Percentiles rank a stretch among this genome's conserved stretches.
phyloP scores from a whole-genome alignment of 257 asterid species.

The Thymus quinquecostatus region DNA sequence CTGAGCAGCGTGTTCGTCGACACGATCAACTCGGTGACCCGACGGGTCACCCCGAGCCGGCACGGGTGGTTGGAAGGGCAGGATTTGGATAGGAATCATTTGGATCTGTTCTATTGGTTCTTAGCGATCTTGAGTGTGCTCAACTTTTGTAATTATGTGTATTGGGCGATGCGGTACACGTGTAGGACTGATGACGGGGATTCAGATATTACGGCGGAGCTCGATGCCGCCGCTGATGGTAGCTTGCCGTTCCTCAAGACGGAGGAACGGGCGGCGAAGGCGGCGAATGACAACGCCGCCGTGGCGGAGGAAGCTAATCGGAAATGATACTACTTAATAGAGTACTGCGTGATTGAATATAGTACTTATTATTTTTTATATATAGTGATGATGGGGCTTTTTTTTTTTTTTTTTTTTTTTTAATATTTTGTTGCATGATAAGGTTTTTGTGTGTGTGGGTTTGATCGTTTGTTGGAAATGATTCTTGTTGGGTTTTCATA shows the following conservation, averaged over 20 bases:
- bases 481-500: neutral
- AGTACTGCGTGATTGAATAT: neutral
- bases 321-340: slow-evolving; percentile 26
- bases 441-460: neutral
- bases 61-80: slow-evolving; percentile 73
- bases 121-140: slow-evolving; percentile 68
- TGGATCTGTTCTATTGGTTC: slow-evolving; percentile 76
- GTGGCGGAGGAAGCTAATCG: slow-evolving; percentile 33
- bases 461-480: neutral
- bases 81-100: slow-evolving; percentile 53
- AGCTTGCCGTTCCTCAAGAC: slow-evolving; percentile 35
- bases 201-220: neutral
- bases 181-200: slow-evolving; percentile 48
- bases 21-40: slow-evolving; percentile 52
- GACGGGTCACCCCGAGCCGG: slow-evolving; percentile 41
- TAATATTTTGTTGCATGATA: neutral
- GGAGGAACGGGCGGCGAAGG: slow-evolving; percentile 34
- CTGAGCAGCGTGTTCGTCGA: slow-evolving; percentile 72
- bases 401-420: neutral
- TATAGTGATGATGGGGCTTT: slow-evolving; percentile 28
- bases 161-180: slow-evolving; percentile 74
- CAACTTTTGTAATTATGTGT: slow-evolving; percentile 67
- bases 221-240: slow-evolving; percentile 5
- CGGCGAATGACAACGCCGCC: slow-evolving; percentile 13
- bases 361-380: slow-evolving; percentile 12